These are phyloP conservation scores for Fusarium metavorans DNA, from an alignment of 2,329 filamentous ascomycete species.

Conservation along the genomic window DNA sequence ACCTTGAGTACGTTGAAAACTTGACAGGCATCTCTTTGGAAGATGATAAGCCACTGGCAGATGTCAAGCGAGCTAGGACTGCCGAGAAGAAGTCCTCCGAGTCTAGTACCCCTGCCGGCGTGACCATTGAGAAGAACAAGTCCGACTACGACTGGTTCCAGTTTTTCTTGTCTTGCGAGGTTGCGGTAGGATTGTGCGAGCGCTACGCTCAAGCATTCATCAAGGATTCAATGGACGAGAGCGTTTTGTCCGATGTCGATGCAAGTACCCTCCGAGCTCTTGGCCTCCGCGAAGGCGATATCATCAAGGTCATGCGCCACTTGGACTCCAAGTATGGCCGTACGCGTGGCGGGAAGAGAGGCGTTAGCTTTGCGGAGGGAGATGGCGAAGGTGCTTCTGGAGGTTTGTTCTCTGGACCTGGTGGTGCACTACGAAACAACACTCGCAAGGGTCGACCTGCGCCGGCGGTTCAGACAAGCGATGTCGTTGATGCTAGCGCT, in stretches of 20 bases:
- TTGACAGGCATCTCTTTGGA: constrained; percentile 90
- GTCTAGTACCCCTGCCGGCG: constrained; percentile 61
- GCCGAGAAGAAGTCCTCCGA: constrained; percentile 43
- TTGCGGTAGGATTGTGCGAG: constrained; percentile 93
- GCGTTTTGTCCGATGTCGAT: constrained; percentile 89
- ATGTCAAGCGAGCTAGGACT: constrained; percentile 73
- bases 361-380: constrained; percentile 52
- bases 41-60: constrained; percentile 92
- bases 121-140: constrained; percentile 71
- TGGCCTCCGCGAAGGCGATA: constrained; percentile 95
- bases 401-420: constrained; percentile 91
- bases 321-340: constrained; percentile 85
- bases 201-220: constrained; percentile 91
- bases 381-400: constrained; percentile 70
- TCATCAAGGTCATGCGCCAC: constrained; percentile 92
- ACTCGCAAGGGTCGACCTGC: constrained; percentile 91
- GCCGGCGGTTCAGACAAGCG: constrained; percentile 85
- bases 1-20: constrained; percentile 94
- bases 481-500: constrained; percentile 87
- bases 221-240: constrained; percentile 96
- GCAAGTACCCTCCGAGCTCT: constrained; percentile 84
- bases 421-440: constrained; percentile 92
- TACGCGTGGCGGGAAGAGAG: constrained; percentile 56
- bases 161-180: constrained; percentile 94
- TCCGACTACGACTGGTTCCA: constrained; percentile 98